These are phyloP conservation scores for Coemansia umbellata DNA, from an alignment of 192 early-diverging fungal species.

Conservation along the genomic window DNA sequence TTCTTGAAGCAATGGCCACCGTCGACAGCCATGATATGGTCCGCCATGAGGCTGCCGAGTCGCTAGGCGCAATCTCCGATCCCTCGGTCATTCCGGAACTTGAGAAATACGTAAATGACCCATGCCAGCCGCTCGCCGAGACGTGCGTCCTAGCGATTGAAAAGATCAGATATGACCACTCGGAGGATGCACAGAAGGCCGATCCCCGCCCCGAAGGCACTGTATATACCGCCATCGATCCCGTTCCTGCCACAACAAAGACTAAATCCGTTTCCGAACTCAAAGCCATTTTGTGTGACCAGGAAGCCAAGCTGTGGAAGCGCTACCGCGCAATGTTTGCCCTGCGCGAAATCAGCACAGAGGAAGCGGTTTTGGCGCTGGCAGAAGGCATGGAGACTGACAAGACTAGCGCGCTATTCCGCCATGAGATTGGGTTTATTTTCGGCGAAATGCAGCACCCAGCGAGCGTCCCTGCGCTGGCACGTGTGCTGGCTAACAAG, in stretches of 20 bases:
- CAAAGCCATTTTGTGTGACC: slow-evolving; percentile 60
- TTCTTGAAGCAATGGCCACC: slow-evolving; percentile 66
- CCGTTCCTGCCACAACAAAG: slow-evolving; percentile 73
- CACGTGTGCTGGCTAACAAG: slow-evolving; percentile 68
- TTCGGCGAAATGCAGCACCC: slow-evolving; percentile 98
- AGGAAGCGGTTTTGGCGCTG: slow-evolving; percentile 78
- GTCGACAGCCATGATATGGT: slow-evolving; percentile 86
- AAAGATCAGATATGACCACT: slow-evolving; percentile 76
- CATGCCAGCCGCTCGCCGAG: slow-evolving; percentile 68
- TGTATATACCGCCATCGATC: slow-evolving; percentile 81
- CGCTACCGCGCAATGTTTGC: slow-evolving; percentile 96
- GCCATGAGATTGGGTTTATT: slow-evolving; percentile 94
- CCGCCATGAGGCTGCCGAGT: slow-evolving; percentile 96
- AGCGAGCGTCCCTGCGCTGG: slow-evolving; percentile 80
- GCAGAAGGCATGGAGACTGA: slow-evolving; percentile 79
- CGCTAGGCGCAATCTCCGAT: slow-evolving; percentile 88
- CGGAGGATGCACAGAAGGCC: slow-evolving; percentile 14
- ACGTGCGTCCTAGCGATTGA: slow-evolving; percentile 89
- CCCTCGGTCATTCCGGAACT: slow-evolving; percentile 63
- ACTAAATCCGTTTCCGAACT: slow-evolving; percentile 66
- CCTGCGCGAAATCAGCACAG: slow-evolving; percentile 77
- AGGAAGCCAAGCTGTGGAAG: slow-evolving; percentile 75
- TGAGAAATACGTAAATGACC: slow-evolving; percentile 71
- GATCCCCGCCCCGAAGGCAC: slow-evolving; percentile 28
- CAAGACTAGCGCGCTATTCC: slow-evolving; percentile 72